These are phyloP conservation scores for Aschersonia sp. DNA, from an alignment of 2,329 filamentous ascomycete genomes.

Conservation along the genomic window DNA sequence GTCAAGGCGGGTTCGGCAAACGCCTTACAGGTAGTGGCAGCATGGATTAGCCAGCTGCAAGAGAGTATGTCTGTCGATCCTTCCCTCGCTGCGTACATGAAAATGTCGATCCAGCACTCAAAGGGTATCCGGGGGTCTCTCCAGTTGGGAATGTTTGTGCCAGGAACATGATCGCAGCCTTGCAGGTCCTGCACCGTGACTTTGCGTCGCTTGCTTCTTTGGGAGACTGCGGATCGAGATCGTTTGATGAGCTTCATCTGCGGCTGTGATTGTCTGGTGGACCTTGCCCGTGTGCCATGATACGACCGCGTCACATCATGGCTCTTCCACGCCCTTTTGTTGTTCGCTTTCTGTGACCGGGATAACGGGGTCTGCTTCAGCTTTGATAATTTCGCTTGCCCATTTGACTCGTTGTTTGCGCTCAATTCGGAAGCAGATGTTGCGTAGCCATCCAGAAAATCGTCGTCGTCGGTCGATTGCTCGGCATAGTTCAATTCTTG, in stretches of 20 bases:
- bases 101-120: slow-evolving; percentile 54
- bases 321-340: not conserved
- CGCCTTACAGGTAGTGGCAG: slow-evolving; percentile 45
- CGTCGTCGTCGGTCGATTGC: not conserved
- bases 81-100: slow-evolving; percentile 48
- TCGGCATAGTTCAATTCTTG: slow-evolving; percentile 4
- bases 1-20: slow-evolving; percentile 63
- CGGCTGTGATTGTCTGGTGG: not conserved
- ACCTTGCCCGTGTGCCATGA: not conserved
- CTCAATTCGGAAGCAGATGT: not conserved
- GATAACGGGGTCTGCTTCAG: not conserved
- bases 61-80: slow-evolving; percentile 24
- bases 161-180: slow-evolving; percentile 1
- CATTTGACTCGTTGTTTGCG: not conserved
- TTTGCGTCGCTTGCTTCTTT: slow-evolving; percentile 6
- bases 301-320: not conserved
- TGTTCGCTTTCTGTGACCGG: not conserved
- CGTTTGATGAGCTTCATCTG: slow-evolving; percentile 7
- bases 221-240: slow-evolving; percentile 4
- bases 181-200: not conserved
- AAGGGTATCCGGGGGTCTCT: slow-evolving; percentile 44
- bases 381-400: not conserved
- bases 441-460: not conserved
- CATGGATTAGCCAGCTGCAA: slow-evolving; percentile 49
- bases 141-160: slow-evolving; percentile 35